Conservation (phyloP, 2,329 filamentous ascomycete species). For the Cercospora sp. region DNA sequence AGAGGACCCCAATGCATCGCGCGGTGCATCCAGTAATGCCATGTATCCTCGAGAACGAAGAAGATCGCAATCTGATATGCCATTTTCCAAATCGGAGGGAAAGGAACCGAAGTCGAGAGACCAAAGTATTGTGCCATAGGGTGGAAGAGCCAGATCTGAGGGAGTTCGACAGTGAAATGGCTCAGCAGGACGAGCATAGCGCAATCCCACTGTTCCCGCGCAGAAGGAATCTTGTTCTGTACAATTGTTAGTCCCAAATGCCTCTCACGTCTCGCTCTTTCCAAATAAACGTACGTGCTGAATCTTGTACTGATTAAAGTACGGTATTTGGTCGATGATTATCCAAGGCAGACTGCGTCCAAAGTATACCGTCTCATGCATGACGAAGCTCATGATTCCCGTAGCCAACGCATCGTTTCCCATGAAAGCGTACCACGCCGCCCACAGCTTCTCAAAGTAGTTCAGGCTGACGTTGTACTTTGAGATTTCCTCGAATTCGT, state of each 20-base stretch:
- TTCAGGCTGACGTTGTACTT: slow-evolving; percentile 83
- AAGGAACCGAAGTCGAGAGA: slow-evolving; percentile 83
- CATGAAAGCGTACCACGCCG: slow-evolving; percentile 96
- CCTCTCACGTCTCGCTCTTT: slow-evolving; percentile 3
- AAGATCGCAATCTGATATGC: slow-evolving; percentile 88
- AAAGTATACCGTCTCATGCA: slow-evolving; percentile 96
- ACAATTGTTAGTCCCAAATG: slow-evolving; percentile 23
- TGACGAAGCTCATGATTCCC: slow-evolving; percentile 93
- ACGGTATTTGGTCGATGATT: slow-evolving; percentile 83
- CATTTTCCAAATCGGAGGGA: slow-evolving; percentile 83
- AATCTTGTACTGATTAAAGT: slow-evolving; percentile 92
- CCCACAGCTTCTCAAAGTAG: slow-evolving; percentile 84
- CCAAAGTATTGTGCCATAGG: slow-evolving; percentile 91
- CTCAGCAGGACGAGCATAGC: slow-evolving; percentile 87
- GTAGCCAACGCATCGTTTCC: slow-evolving; percentile 96
- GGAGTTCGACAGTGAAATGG: slow-evolving; percentile 97
- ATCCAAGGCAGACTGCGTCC: slow-evolving; percentile 89
- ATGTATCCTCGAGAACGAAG: slow-evolving; percentile 93
- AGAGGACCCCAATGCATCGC: slow-evolving; percentile 90
- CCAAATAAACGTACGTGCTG: slow-evolving; percentile 64
- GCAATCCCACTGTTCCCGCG: slow-evolving; percentile 91
- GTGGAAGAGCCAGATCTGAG: slow-evolving; percentile 99
- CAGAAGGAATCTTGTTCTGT: slow-evolving; percentile 82
- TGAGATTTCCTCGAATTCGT: slow-evolving; percentile 64
- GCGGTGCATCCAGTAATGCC: slow-evolving; percentile 98